Base-by-base conservation (phyloP, 306 rosid species). In the Carpinus fangiana region DNA sequence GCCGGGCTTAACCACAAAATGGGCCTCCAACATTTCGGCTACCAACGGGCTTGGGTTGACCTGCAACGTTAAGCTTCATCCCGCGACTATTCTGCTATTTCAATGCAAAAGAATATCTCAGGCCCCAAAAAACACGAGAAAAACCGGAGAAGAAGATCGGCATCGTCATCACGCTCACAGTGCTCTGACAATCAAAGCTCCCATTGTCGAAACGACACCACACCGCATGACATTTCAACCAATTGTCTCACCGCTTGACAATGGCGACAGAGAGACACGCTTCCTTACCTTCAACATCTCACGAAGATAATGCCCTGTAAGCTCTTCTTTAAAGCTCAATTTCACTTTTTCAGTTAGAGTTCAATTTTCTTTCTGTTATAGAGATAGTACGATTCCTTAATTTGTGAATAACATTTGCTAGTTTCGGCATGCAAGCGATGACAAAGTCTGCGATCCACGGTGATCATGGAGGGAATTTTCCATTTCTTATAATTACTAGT, bases 191-290 rank as follows among this genome's bases (percentile, higher is more conserved):
- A 59, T n/a, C 16, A 23, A 59, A 59, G 38, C 17, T 16, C 23
- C 65, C 36, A 53, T 59, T 4, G 23, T 4, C 36, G 34, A 59
- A 21, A 59, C 65, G 65, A 59, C 31, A 5, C 65, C 14, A 16
- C 65, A 21, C 7, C 23, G 10, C 13, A 59, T 59, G 65, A 59
- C 65, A 59, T 59, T 59, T 23, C 16, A 11, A 23, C 31, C 36
- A 53, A 53, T 6, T 53, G 21, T 53, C 59, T 5, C 59, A 53
- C 59, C 12, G 21, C 51, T 50, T 20, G 43, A 60, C 53, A 5
- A 87, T 90, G 95, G 77, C 95, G 51, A 79, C 95, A 2, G 88
- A 86, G 72, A 85, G 95, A 81, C 76, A 75, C 77, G 76, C 87
- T 82, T 82, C 91, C 78, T 83, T 84, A 16, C 76, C 87, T 11